Base-by-base conservation (phyloP, 345 rosid genomes). In the Populus simonii region DNA sequence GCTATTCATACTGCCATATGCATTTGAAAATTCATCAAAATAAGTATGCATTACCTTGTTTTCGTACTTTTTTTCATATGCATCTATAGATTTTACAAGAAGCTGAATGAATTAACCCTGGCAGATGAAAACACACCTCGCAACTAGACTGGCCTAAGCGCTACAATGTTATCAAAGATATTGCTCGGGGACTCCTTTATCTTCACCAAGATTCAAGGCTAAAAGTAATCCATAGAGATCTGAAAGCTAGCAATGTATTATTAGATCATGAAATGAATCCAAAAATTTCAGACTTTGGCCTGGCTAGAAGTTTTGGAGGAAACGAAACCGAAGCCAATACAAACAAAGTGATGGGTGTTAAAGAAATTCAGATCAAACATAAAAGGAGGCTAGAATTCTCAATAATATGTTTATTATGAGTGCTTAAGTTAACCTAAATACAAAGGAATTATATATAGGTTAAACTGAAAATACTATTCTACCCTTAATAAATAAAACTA, bases 181-280 rank as follows among this genome's bases (percentile, higher is more conserved):
- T 75, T 75, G 71, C 78, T 2, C 71, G 78, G 8, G 78, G 78
- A 13, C 71, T 75, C 23, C 65, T 75, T 11, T 75, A 75, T 47
- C 71, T 75, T 45, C 78, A 75, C 47, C 72, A 75, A 66, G 78
- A 75, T 31, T 75, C 78, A 45, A 75, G 78, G 3, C 71, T 66
- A 11, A 75, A 65, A 67, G 67, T 75, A n/a, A 66, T 43, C 47
- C 47, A 43, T 2, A 43, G 47, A 43, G 47, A 43, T 43, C 61
- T 11, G 38, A 74, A 6, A 75, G 65, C 29, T 31, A 67, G 49
- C 62, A 65, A 75, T 62, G 39, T 73, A 22, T 73, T 73, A 45
- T 39, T 61, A 39, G 76, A 61, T 25, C 13, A 31, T 38, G 76
- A 61, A 73, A 59, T 61, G 76, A 73, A 73, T 51, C 76, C 76